Conservation (phyloP, 768 basidiomycete species). For the Pleurotus tuoliensis region DNA sequence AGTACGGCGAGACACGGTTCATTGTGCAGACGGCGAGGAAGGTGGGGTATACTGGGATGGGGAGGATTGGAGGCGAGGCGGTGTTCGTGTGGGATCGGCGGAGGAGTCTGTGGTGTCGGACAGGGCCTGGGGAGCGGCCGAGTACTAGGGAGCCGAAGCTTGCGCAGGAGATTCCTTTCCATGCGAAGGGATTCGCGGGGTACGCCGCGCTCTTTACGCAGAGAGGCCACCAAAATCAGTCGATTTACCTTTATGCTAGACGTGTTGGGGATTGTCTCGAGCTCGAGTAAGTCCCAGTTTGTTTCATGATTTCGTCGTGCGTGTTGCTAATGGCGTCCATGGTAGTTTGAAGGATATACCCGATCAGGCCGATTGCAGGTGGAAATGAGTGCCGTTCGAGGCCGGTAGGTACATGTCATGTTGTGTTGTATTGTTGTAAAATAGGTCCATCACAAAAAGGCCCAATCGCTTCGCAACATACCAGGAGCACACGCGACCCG, state of each 20-base stretch:
- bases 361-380: conserved; percentile 9
- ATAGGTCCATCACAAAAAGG: no score
- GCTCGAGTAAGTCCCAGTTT: conserved; percentile 13
- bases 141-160: conserved; percentile 1
- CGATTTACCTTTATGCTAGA: conserved; percentile 6
- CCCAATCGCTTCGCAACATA: no score
- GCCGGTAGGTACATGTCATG: no score
- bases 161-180: conserved; percentile 15
- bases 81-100: conserved; percentile 13
- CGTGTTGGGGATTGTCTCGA: conserved; percentile 18
- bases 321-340: no score
- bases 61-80: conserved; percentile 8
- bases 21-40: conserved; percentile 5
- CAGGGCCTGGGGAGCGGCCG: conserved; percentile 13
- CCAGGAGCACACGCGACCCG: no score
- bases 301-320: not conserved
- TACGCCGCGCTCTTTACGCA: conserved; percentile 7
- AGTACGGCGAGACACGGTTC: conserved; percentile 18
- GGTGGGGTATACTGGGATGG: not conserved
- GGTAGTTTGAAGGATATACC: conserved; percentile 17
- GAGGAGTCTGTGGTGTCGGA: conserved; percentile 11
- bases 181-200: conserved; percentile 11
- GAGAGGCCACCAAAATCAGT: conserved; percentile 10
- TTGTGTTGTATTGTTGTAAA: no score
- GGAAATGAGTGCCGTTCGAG: conserved; percentile 5